A percentile compares a stretch with the other conserved stretches of the same genome.
phyloP scores from a whole-genome alignment of 2,329 filamentous ascomycete genomes.

The Pestalotiopsis sp. region DNA sequence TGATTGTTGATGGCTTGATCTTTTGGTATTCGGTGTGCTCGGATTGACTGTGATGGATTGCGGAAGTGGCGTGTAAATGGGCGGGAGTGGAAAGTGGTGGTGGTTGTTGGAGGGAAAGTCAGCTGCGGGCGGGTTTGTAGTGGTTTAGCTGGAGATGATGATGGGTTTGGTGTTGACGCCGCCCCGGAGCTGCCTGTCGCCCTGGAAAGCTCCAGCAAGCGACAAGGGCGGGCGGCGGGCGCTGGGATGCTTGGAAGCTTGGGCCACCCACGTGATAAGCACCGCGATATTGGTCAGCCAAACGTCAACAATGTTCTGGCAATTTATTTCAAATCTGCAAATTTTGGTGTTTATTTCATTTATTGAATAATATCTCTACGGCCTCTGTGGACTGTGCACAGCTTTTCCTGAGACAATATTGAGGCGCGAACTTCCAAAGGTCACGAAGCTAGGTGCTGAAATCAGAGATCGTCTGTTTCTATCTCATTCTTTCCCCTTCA shows the following conservation, averaged over 20 bases:
- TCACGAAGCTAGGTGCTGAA: neutral
- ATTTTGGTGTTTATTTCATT: neutral
- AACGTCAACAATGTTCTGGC: neutral
- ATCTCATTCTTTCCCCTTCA: no score
- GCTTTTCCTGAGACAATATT: no score
- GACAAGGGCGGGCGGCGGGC: neutral
- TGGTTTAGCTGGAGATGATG: conserved; percentile 9
- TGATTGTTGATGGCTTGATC: neutral
- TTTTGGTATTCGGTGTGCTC: neutral
- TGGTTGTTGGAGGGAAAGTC: neutral
- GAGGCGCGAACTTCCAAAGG: neutral
- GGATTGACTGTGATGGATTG: neutral
- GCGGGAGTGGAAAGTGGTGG: neutral
- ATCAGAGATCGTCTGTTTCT: no score
- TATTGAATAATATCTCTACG: no score
- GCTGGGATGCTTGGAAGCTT: neutral
- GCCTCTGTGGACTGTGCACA: no score
- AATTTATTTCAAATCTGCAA: neutral
- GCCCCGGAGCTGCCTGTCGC: conserved; percentile 12
- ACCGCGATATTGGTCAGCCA: neutral
- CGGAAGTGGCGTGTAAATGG: neutral
- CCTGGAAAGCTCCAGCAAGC: conserved; percentile 9
- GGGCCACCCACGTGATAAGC: conserved; percentile 1
- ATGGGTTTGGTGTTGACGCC: conserved; percentile 11
- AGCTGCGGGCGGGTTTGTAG: neutral